phyloP scores from a whole-genome alignment of 345 rosid species.

The Sonneratia caseolaris region DNA sequence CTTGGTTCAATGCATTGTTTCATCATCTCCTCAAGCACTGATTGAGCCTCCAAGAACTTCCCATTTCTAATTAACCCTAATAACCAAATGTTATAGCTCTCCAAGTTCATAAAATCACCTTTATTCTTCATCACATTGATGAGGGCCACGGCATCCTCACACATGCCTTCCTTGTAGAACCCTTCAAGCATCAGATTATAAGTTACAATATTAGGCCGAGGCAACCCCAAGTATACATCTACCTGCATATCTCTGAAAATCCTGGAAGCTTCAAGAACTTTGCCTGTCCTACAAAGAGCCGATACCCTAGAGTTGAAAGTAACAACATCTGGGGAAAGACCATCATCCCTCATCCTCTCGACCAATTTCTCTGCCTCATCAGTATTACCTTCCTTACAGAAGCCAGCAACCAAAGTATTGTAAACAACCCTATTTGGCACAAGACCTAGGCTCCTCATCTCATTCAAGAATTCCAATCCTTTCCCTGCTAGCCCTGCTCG shows the following conservation, averaged over 20 bases:
- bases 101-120: conserved; percentile 36
- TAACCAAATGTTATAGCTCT: conserved; percentile 80
- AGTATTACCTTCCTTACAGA: conserved; percentile 71
- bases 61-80: conserved; percentile 61
- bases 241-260: conserved; percentile 88
- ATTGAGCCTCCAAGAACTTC: conserved; percentile 59
- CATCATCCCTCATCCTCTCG: conserved; percentile 67
- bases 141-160: conserved; percentile 69
- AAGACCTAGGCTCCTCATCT: conserved; percentile 40
- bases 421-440: conserved; percentile 60
- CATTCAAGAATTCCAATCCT: conserved; percentile 54
- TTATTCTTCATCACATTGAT: conserved; percentile 46
- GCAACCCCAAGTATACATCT: conserved; percentile 69
- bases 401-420: conserved; percentile 65
- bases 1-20: conserved; percentile 49
- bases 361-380: conserved; percentile 75
- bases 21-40: conserved; percentile 59
- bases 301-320: conserved; percentile 86
- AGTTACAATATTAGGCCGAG: conserved; percentile 60
- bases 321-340: conserved; percentile 67
- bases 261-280: conserved; percentile 74
- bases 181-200: conserved; percentile 82
- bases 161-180: conserved; percentile 68
- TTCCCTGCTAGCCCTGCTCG: conserved; percentile 39
- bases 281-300: conserved; percentile 63